phyloP scores from a whole-genome alignment of 176 grass and related monocot genomes.

The Lolium multiflorum region DNA sequence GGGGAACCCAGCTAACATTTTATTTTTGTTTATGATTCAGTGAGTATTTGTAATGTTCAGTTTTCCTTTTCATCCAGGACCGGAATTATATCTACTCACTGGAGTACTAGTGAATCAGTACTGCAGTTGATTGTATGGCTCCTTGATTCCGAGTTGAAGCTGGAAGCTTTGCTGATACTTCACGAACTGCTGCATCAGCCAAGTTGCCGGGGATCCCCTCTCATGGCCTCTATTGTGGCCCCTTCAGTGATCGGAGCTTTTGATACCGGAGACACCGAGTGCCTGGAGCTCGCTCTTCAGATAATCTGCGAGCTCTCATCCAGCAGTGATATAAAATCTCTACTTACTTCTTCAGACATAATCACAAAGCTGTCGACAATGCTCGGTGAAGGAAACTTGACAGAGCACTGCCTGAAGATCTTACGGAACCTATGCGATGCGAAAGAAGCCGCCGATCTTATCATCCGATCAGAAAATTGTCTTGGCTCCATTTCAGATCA shows the following conservation, averaged over 20 bases:
- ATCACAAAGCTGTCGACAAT: constrained; percentile 59
- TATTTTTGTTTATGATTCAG: not conserved
- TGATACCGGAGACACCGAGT: constrained; percentile 57
- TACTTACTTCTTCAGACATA: constrained; percentile 58
- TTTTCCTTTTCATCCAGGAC: constrained; percentile 50
- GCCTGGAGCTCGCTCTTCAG: constrained; percentile 60
- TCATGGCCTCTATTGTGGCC: constrained; percentile 52
- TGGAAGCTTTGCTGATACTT: constrained; percentile 65
- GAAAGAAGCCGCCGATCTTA: constrained; percentile 54
- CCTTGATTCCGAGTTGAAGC: constrained; percentile 61
- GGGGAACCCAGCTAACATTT: not conserved
- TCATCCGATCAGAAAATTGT: constrained; percentile 51
- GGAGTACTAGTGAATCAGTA: constrained; percentile 51
- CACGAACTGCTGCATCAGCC: constrained; percentile 55
- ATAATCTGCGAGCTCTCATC: constrained; percentile 66
- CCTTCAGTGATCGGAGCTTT: constrained; percentile 53
- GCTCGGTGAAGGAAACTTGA: constrained; percentile 48
- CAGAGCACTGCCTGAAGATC: constrained; percentile 64
- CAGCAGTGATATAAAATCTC: constrained; percentile 49
- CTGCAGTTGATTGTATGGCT: constrained; percentile 58
- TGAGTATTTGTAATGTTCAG: not conserved
- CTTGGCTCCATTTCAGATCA: constrained; percentile 67
- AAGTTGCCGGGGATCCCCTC: constrained; percentile 48
- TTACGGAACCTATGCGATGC: constrained; percentile 57
- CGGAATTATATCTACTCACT: constrained; percentile 35